Evolutionary conservation across 1,139 yeast species (phyloP).

Genomic region (Casaregolazyma suthepensis): DNA sequence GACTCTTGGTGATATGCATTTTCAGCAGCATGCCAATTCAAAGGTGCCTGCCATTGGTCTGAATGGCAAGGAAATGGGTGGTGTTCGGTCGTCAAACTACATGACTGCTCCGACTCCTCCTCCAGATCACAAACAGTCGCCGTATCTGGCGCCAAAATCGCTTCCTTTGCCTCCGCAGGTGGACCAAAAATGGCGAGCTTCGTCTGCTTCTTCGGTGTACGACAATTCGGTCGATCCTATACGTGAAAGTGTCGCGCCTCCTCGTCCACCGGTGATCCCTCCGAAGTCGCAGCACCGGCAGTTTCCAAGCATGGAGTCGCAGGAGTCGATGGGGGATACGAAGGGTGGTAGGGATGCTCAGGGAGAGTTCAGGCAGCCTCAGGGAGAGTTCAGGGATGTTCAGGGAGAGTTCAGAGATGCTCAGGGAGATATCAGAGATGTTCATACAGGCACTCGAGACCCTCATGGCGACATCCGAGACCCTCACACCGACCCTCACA

Average conservation of each 20-base stretch:
- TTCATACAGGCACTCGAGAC: too few relatives aligned
- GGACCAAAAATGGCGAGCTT: constrained; percentile 6
- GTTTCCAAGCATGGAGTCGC: not conserved
- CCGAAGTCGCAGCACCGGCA: not conserved
- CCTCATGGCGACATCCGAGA: too few relatives aligned
- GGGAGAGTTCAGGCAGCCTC: too few relatives aligned
- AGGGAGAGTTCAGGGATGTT: too few relatives aligned
- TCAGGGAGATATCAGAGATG: too few relatives aligned
- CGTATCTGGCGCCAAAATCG: not conserved
- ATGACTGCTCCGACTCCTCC: not conserved
- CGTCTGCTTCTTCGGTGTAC: constrained; percentile 19
- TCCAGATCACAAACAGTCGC: not conserved
- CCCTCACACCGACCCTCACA: too few relatives aligned
- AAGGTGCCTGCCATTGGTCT: not conserved
- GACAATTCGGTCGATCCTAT: constrained; percentile 14
- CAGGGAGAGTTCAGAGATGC: too few relatives aligned
- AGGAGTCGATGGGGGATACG: not conserved
- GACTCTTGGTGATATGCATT: not conserved
- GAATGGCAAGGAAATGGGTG: not conserved
- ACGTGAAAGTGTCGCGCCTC: constrained; percentile 1
- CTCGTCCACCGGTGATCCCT: not conserved
- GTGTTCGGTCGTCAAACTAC: not conserved
- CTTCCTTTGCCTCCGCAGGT: not conserved
- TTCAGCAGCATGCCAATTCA: not conserved
- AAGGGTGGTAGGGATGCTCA: too few relatives aligned